Evolutionary conservation across 352 stramenopile species (phyloP), one percentile per base, ranked within the genome.

Genomic region (Pythium rhizo-oryzae): DNA sequence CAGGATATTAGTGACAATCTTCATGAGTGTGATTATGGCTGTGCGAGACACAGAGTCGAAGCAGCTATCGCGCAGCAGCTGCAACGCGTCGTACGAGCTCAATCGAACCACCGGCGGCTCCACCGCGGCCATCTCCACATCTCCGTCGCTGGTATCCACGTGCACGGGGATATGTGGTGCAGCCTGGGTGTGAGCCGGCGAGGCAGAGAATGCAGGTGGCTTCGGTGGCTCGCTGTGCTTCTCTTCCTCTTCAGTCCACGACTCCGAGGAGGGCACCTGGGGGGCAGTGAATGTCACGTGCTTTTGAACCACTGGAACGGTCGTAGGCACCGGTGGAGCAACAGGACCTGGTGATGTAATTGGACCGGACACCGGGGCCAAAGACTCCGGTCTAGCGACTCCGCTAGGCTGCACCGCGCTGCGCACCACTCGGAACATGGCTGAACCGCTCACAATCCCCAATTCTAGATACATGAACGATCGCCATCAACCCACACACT

Each of bases 1-100:
- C 23, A 96, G 70, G 21, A 96, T 75, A 60, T 96, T 96, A 11
- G 85, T 83, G 52, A 96, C 70, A 59, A 96, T 94, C 72, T 93
- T 96, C 82, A 95, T 88, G 37, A 97, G 65, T 19, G 85, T 95
- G 39, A 69, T 72, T 25, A 96, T 68, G n/a, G 86, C 75, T 2
- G 57, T 68, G 15, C 74, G 76, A 15, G 86, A 91, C 0, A 89
- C 82, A 11, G 82, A 73, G 68, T 97, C 89, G 65, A 94, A 97
- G 64, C 71, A 87, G 62, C 71, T 86, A 67, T 92, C 76, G 37
- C 87, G 83, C 13, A 96, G 75, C 59, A 87, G 59, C 63, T 94
- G 84, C 37, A 96, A 69, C 12, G 85, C 77, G 19, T 91, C 80
- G 56, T 83, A 87, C 41, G 71, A 85, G 35, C 60, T 86, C 72